These are phyloP conservation scores for Exophiala sideris DNA, from an alignment of 2,329 filamentous ascomycete species.

Conservation along the genomic window DNA sequence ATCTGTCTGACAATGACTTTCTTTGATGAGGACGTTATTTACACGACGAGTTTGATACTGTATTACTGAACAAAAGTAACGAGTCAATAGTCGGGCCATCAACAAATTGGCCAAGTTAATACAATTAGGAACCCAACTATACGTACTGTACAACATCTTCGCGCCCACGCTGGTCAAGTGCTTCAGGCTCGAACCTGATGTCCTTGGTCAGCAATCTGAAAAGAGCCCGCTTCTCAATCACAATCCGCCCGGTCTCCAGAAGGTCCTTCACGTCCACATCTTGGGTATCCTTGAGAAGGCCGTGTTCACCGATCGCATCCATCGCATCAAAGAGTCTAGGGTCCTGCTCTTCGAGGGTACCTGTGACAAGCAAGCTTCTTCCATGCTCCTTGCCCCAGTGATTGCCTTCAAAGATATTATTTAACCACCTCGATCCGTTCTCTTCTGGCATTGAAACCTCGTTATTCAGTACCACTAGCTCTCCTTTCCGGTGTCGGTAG, in stretches of 20 bases:
- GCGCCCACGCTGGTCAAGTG: no score
- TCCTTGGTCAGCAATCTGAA: constrained; percentile 42
- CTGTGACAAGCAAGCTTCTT: constrained; percentile 72
- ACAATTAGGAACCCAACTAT: no score
- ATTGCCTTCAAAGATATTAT: constrained; percentile 67
- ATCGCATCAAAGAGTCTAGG: constrained; percentile 54
- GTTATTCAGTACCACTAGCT: constrained; percentile 81
- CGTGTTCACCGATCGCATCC: constrained; percentile 61
- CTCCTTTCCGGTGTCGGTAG: constrained; percentile 82
- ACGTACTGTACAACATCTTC: no score
- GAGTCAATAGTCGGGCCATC: no score
- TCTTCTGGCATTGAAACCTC: constrained; percentile 63
- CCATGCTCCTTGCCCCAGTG: constrained; percentile 65
- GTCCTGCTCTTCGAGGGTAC: constrained; percentile 40
- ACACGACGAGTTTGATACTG: no score
- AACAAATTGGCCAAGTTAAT: no score
- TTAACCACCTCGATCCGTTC: constrained; percentile 55
- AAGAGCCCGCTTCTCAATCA: constrained; percentile 81
- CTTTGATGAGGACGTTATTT: no score
- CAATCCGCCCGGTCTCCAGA: constrained; percentile 75
- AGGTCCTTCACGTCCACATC: constrained; percentile 96
- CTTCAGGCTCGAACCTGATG: no score
- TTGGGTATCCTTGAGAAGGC: constrained; percentile 64
- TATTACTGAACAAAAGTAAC: no score
- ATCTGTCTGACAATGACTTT: no score